These are phyloP conservation scores for Dalbergia cochinchinensis DNA, from an alignment of 306 rosid species.

Conservation along the genomic window DNA sequence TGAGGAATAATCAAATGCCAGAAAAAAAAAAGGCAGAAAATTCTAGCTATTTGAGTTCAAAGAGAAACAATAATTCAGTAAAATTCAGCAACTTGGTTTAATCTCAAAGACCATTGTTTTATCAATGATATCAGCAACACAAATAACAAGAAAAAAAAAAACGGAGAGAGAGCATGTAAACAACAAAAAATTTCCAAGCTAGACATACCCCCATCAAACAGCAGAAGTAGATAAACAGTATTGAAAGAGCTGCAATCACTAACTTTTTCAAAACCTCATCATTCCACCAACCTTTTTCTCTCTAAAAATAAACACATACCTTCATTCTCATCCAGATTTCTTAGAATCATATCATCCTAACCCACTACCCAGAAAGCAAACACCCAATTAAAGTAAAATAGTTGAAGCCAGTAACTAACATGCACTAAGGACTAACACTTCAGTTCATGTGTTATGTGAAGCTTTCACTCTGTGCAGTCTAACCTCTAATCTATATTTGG, in stretches of 20 bases:
- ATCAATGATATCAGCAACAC: too few relatives aligned
- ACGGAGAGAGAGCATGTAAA: neutral
- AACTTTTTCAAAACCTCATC: neutral
- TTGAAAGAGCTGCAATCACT: slow-evolving; percentile 22
- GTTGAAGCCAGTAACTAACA: slow-evolving; percentile 31
- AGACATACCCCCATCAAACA: slow-evolving; percentile 46
- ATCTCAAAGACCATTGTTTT: slow-evolving; percentile 2
- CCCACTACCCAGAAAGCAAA: neutral
- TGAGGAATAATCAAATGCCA: slow-evolving; percentile 1
- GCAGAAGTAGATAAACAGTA: neutral
- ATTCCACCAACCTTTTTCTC: neutral
- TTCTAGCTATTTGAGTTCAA: neutral
- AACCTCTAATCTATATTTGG: slow-evolving; percentile 18
- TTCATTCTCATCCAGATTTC: neutral
- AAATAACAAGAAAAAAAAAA: neutral
- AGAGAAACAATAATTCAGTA: neutral
- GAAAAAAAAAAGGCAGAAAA: neutral
- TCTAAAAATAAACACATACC: slow-evolving; percentile 2
- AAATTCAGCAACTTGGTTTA: neutral
- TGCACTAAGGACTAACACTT: neutral
- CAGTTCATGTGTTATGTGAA: slow-evolving; percentile 28
- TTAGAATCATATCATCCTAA: slow-evolving; percentile 12
- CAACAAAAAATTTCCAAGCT: slow-evolving; percentile 4
- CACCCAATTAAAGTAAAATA: slow-evolving; percentile 4
- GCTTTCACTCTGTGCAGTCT: slow-evolving; percentile 35